These are phyloP conservation scores for Talaromyces sp. DNA, from an alignment of 2,329 filamentous ascomycete species.

Conservation along the genomic window DNA sequence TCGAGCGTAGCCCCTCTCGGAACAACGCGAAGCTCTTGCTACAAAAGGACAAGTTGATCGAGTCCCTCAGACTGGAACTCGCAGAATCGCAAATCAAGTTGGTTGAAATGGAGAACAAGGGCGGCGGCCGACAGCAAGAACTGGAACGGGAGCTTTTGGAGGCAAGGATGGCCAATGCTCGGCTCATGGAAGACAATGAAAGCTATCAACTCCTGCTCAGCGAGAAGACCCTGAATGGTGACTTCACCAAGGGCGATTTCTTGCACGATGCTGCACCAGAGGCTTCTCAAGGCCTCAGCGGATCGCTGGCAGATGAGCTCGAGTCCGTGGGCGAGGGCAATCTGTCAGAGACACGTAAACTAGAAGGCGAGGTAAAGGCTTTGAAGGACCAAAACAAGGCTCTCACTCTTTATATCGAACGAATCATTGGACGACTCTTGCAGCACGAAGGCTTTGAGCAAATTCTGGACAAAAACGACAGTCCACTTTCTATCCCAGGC, in stretches of 20 bases:
- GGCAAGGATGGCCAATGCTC: conserved; percentile 89
- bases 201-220: conserved; percentile 93
- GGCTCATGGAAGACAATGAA: conserved; percentile 97
- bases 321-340: conserved; percentile 60
- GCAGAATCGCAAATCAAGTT: conserved; percentile 94
- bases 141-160: conserved; percentile 89
- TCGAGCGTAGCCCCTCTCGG: conserved; percentile 81
- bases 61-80: conserved; percentile 83
- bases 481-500: conserved; percentile 28
- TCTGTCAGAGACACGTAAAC: conserved; percentile 59
- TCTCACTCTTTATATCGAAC: conserved; percentile 95
- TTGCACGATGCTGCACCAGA: conserved; percentile 53
- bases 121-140: conserved; percentile 79
- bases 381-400: conserved; percentile 95
- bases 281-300: conserved; percentile 42
- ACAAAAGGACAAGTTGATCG: conserved; percentile 95
- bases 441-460: conserved; percentile 94
- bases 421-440: conserved; percentile 92
- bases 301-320: conserved; percentile 80
- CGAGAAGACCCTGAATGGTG: conserved; percentile 91
- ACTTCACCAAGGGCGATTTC: conserved; percentile 79
- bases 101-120: conserved; percentile 88
- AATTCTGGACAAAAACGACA: conserved; percentile 75
- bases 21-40: conserved; percentile 85
- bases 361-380: conserved; percentile 73